Evolutionary conservation across 257 asterid species (phyloP), one percentile per base, ranked within the genome.

Genomic region (Scutellaria barbata): DNA sequence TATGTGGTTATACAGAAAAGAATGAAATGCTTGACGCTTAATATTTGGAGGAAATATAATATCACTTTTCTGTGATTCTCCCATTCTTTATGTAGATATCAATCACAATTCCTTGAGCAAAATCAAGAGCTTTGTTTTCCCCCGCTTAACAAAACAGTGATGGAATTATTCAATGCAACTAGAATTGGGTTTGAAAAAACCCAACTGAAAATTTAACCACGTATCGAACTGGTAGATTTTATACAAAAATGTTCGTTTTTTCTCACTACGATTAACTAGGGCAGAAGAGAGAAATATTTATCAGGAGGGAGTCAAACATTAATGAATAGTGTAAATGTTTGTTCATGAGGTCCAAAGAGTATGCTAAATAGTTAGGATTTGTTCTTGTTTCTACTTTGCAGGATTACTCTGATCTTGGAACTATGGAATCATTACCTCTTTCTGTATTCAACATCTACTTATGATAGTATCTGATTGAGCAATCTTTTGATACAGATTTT

Each of bases 401-500:
- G 64, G 33, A 17, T 10, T 48, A 59, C 52, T 4, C 25, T 20
- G 10, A 25, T 37, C 54, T 35, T 13, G 14, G n/a, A 60, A 40
- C 3, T 40, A 33, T 51, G 41, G 52, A 18, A 22, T 65, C 43
- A 13, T 13, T 8, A 14, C n/a, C 6, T 22, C 6, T n/a, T 20
- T 61, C 57, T 33, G 40, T 14, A 14, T 20, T 61, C 57, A 13
- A 17, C 14, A 14, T 64, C 50, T 41, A 22, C 74, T 16, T 17
- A 46, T 67, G 8, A 58, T 40, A 17, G 13, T 30, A 16, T 52
- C 65, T 68, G 58, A 61, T 45, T 41, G 50, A 18, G 20, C 22
- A 30, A 30, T 55, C 65, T n/a, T 73, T 66, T 66, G 47, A 72
- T 58, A 50, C 88, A 94, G 99, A 79, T 94, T 78, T 85, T 94